phyloP scores from a whole-genome alignment of 805 yeast genomes.

The Ogataea methylovora region DNA sequence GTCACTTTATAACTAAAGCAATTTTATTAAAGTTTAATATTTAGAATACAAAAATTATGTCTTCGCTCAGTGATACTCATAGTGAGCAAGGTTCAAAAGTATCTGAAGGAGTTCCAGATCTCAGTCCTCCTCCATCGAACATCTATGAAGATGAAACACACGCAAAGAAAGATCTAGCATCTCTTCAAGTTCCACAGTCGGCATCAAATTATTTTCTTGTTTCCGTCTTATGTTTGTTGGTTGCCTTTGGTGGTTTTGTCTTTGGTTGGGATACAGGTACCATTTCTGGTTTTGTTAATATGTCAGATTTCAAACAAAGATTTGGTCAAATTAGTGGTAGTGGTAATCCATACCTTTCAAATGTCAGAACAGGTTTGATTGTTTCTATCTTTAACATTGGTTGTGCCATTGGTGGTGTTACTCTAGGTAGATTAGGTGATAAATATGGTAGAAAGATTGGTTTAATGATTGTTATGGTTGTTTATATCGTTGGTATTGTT shows the following conservation, averaged over 20 bases:
- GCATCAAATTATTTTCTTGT: constrained; percentile 16
- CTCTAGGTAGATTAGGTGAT: constrained; percentile 52
- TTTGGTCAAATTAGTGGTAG: constrained; percentile 38
- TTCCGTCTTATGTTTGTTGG: constrained; percentile 37
- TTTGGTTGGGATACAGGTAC: constrained; percentile 80
- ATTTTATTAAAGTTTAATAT: no score
- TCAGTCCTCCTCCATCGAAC: constrained; percentile 14
- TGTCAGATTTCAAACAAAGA: constrained; percentile 45
- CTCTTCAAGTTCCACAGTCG: constrained; percentile 1
- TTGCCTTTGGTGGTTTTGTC: constrained; percentile 72
- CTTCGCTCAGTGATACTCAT: no score
- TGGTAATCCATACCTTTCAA: constrained; percentile 39
- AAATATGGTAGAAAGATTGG: constrained; percentile 53
- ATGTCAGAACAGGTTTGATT: constrained; percentile 51
- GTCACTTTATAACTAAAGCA: no score
- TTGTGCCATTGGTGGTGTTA: constrained; percentile 66
- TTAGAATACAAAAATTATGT: no score
- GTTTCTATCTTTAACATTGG: constrained; percentile 68
- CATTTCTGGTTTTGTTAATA: constrained; percentile 62
- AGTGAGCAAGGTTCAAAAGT: no score
- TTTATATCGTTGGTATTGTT: constrained; percentile 54
- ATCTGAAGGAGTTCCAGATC: no score
- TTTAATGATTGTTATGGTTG: constrained; percentile 42
- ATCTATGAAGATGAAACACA: constrained; percentile 17
- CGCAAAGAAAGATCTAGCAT: constrained; percentile 5